Conservation (phyloP, 2,329 filamentous ascomycete species). For the Fusarium sp. region DNA sequence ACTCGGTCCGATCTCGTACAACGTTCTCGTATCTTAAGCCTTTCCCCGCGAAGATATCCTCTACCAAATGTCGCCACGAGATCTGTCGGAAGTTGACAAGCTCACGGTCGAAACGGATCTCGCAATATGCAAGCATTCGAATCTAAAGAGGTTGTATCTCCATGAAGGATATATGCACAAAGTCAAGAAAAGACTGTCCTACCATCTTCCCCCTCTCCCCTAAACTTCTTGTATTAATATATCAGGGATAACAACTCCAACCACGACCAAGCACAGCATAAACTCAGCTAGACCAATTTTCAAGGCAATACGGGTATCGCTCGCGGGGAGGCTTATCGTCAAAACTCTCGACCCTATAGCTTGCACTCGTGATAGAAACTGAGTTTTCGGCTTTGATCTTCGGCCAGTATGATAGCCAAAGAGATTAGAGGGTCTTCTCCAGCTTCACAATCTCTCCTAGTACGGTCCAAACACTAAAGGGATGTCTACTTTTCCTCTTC, state of each 20-base stretch:
- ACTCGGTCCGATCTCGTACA: constrained; percentile 8
- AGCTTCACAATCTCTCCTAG: too few species aligned
- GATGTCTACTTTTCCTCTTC: not conserved
- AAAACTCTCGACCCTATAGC: not conserved
- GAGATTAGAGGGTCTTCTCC: not conserved
- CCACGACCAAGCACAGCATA: not conserved
- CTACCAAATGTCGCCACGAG: not conserved
- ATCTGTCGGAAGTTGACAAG: not conserved
- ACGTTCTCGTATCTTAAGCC: not conserved
- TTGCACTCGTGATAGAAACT: not conserved
- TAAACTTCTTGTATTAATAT: too few species aligned
- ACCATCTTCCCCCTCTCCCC: not conserved
- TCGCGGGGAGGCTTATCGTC: not conserved
- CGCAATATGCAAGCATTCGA: too few species aligned
- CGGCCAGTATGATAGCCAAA: not conserved
- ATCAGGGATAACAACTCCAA: accelerated
- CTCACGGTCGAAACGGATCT: not conserved
- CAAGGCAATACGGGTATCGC: too few species aligned
- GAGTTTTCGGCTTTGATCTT: not conserved
- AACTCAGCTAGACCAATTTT: too few species aligned
- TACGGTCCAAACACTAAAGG: not conserved
- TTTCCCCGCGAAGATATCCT: not conserved
- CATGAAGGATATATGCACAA: not conserved
- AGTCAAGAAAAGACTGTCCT: not conserved
- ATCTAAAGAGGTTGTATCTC: not conserved